A percentile compares a stretch with the other conserved stretches of the same genome.
Evolutionary conservation across 805 yeast genomes (phyloP).

Genomic region (Candida mattraensis): DNA sequence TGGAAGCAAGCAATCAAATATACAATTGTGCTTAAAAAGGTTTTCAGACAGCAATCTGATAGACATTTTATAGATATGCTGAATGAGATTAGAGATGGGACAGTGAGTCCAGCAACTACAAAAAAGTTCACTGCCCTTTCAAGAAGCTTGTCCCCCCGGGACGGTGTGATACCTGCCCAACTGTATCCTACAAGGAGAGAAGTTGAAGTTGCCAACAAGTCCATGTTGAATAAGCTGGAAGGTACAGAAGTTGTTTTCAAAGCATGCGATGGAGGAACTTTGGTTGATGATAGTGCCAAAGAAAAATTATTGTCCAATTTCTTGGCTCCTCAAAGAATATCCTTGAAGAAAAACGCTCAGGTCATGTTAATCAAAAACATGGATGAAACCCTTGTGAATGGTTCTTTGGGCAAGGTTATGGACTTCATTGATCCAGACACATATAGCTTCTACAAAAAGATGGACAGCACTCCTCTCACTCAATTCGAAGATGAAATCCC

Average conservation of each 20-base stretch:
- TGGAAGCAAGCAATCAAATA: constrained; percentile 61
- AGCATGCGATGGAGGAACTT: constrained; percentile 56
- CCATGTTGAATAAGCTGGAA: constrained; percentile 45
- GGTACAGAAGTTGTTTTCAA: constrained; percentile 44
- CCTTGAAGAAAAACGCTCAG: constrained; percentile 70
- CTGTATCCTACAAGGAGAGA: constrained; percentile 71
- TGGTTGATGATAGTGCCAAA: constrained; percentile 40
- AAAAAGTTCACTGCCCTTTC: constrained; percentile 49
- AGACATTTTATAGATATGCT: constrained; percentile 68
- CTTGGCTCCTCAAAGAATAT: constrained; percentile 57
- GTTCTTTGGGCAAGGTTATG: constrained; percentile 67
- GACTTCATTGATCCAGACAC: constrained; percentile 49
- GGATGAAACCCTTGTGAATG: constrained; percentile 73
- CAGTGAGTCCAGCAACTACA: constrained; percentile 47
- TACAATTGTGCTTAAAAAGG: constrained; percentile 60
- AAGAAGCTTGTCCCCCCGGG: constrained; percentile 50
- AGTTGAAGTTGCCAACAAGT: constrained; percentile 64
- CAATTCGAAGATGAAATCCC: constrained; percentile 24
- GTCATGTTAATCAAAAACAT: constrained; percentile 81
- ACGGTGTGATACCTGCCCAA: constrained; percentile 71
- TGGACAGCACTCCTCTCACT: constrained; percentile 14
- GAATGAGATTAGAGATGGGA: constrained; percentile 70
- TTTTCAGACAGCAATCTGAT: constrained; percentile 79
- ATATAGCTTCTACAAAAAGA: constrained; percentile 38
- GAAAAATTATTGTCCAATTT: constrained; percentile 52